Evolutionary conservation across 345 rosid species (phyloP), one percentile per base, ranked within the genome.

Genomic region (Anacardium occidentale): DNA sequence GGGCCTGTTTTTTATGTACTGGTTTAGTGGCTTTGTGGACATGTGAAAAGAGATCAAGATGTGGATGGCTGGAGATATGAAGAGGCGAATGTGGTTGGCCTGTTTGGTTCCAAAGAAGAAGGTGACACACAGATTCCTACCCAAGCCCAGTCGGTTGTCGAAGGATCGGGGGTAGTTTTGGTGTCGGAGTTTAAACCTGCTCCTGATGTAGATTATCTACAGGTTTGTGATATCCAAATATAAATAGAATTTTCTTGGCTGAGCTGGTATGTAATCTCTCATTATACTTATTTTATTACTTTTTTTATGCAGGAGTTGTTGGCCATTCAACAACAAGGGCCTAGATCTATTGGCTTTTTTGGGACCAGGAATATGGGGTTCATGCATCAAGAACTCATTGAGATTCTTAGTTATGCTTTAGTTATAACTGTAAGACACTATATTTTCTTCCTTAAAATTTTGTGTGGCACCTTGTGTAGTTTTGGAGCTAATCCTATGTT

Each of bases 251-350:
- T 0, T 45, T 4, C 9, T 15, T 48, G 32, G 32, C 32, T 29
- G 3, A 44, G 68, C 94, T 88, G 88, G 97, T 89, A 44, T 62
- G 69, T 48, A 18, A 52, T 74, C 40, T 70, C 57, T 64, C 68
- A 26, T 10, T 47, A 50, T 21, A 15, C 40, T 22, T 67, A 37
- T 37, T 37, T 5, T 37, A 37, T 37, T 7, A 37, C 6, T 37
- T 37, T 5, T 26, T 70, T 18, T 42, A 44, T 82, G 84, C 86
- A 91, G 99, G 99, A 92, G 76, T 77, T 95, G 75, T 76, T 95
- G 82, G 99, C 98, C 65, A 95, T 92, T 81, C 99, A 95, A 75
- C 98, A 92, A 75, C 99, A 95, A 84, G 97, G 99, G 69, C 98
- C 98, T 71, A 85, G 98, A 83, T 65, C 89, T 59, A 95, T 95